These are phyloP conservation scores for Vitis rotundifolia DNA, from an alignment of 164 flowering plant species.

Conservation along the genomic window DNA sequence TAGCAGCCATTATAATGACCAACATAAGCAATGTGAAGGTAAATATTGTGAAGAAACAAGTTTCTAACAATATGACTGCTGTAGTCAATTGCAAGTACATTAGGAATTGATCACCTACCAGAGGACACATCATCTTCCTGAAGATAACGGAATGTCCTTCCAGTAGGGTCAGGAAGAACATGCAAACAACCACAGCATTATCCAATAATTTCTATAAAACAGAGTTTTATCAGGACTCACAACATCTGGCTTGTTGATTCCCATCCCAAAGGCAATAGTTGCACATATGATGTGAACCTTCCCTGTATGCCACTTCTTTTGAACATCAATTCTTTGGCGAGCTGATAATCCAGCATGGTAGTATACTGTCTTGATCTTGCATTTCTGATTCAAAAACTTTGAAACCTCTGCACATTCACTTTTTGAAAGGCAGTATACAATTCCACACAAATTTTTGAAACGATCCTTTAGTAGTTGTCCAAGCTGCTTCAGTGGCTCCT, in stretches of 20 bases:
- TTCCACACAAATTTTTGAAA: conserved; percentile 73
- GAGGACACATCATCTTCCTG: no score
- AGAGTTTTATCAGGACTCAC: conserved; percentile 50
- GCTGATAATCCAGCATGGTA: conserved; percentile 97
- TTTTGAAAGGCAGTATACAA: conserved; percentile 93
- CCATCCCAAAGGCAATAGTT: conserved; percentile 99
- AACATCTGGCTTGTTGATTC: conserved; percentile 96
- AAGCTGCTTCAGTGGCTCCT: conserved; percentile 82
- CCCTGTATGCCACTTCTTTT: conserved; percentile 86
- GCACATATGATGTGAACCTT: conserved; percentile 90
- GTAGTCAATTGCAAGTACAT: background rate
- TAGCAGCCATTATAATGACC: background rate
- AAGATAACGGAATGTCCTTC: no score
- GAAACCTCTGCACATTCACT: conserved; percentile 88
- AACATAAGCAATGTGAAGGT: background rate
- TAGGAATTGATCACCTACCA: no score
- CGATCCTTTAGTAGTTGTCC: conserved; percentile 63
- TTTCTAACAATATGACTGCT: background rate
- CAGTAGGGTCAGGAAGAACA: no score
- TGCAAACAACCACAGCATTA: background rate
- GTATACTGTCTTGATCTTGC: conserved; percentile 69
- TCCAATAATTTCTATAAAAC: background rate
- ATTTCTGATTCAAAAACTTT: conserved; percentile 65
- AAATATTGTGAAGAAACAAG: background rate
- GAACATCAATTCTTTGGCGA: conserved; percentile 71